These are phyloP conservation scores for Apiospora saccharicola DNA, from an alignment of 2,329 filamentous ascomycete species.

Conservation along the genomic window DNA sequence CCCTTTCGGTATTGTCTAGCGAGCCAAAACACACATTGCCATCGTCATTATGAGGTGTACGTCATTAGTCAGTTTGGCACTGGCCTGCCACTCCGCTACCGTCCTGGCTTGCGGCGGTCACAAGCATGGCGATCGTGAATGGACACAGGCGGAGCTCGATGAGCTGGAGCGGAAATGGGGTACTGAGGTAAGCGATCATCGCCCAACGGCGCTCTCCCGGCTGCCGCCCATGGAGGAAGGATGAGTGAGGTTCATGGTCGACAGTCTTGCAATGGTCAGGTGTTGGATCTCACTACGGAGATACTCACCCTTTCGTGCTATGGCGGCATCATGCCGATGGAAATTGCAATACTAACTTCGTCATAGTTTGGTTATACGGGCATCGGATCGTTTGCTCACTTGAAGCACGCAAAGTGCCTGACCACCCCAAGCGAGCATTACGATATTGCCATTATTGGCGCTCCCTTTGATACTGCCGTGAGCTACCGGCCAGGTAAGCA, in stretches of 20 bases:
- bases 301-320: neutral
- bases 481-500: slow-evolving; percentile 70
- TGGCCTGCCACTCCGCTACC: slow-evolving; percentile 37
- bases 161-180: slow-evolving; percentile 66
- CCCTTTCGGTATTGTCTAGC: neutral
- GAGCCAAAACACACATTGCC: neutral
- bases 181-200: slow-evolving; percentile 55
- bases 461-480: slow-evolving; percentile 77
- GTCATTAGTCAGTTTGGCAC: slow-evolving; percentile 35
- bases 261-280: too few relatives aligned
- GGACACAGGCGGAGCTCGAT: slow-evolving; percentile 57
- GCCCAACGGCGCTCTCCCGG: neutral
- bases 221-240: neutral
- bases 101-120: slow-evolving; percentile 42
- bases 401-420: slow-evolving; percentile 73
- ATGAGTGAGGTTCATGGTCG: neutral
- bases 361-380: slow-evolving; percentile 71
- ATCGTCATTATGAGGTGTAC: slow-evolving; percentile 35
- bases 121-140: slow-evolving; percentile 50
- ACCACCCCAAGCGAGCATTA: slow-evolving; percentile 68
- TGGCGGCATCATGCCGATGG: neutral
- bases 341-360: neutral
- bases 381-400: slow-evolving; percentile 77
- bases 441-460: slow-evolving; percentile 77
- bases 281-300: neutral